These are phyloP conservation scores for Microdochium trichocladiopsis DNA, from an alignment of 2,329 filamentous ascomycete genomes.

Conservation along the genomic window DNA sequence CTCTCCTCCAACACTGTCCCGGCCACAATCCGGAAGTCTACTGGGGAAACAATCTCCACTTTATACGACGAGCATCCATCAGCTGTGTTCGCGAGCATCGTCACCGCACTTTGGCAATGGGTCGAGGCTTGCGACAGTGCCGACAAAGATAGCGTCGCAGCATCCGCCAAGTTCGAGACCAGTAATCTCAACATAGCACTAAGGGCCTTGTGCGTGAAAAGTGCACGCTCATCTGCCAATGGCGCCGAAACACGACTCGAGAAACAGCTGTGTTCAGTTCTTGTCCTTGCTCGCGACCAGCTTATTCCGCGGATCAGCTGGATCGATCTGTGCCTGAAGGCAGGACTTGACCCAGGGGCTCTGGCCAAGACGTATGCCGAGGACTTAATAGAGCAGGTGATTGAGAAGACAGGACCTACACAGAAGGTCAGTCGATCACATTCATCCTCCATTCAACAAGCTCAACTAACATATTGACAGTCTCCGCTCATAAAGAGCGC, in stretches of 20 bases:
- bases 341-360: constrained; percentile 74
- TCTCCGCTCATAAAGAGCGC: constrained; percentile 51
- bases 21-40: constrained; percentile 56
- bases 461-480: constrained; percentile 10
- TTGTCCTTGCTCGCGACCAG: constrained; percentile 72
- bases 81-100: constrained; percentile 54
- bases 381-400: constrained; percentile 62
- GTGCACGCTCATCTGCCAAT: constrained; percentile 17
- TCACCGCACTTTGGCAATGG: constrained; percentile 75
- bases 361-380: constrained; percentile 60
- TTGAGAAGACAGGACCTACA: constrained; percentile 41
- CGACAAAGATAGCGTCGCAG: constrained; percentile 73
- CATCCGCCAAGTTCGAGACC: constrained; percentile 56
- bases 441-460: constrained; percentile 1
- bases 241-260: constrained; percentile 34
- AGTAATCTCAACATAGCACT: constrained; percentile 55
- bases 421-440: constrained; percentile 18
- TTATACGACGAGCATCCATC: constrained; percentile 56
- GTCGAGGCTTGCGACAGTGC: constrained; percentile 56
- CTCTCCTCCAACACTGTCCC: constrained; percentile 58
- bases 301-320: constrained; percentile 74
- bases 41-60: constrained; percentile 51
- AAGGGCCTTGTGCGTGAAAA: constrained; percentile 57
- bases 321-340: constrained; percentile 81
- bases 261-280: constrained; percentile 65